Percentiles rank a stretch among this genome's conserved stretches.
Conservation (phyloP, 2,329 filamentous ascomycete genomes). For the Cytospora piceae region DNA sequence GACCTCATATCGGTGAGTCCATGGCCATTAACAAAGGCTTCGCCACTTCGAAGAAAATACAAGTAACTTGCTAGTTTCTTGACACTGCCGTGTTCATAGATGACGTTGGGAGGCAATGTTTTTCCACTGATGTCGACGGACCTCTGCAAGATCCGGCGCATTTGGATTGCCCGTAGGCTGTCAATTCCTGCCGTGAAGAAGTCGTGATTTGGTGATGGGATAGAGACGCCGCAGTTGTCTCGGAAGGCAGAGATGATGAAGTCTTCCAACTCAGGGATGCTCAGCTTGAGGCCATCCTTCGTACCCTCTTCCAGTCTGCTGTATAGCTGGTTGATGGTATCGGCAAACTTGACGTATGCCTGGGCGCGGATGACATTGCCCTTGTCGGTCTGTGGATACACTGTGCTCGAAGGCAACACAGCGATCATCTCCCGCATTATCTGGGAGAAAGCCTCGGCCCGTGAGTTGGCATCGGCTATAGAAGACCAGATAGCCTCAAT, state of each 20-base stretch:
- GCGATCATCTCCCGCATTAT: conserved; percentile 54
- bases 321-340: conserved; percentile 48
- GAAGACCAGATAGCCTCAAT: conserved; percentile 41
- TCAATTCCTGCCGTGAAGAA: conserved; percentile 52
- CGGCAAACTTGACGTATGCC: conserved; percentile 48
- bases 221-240: conserved; percentile 39
- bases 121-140: conserved; percentile 43
- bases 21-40: conserved; percentile 36
- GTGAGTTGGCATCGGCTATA: conserved; percentile 39
- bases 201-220: conserved; percentile 41
- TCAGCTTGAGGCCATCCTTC: conserved; percentile 30
- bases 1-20: conserved; percentile 44
- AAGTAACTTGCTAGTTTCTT: conserved; percentile 42
- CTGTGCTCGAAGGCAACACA: conserved; percentile 47
- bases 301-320: conserved; percentile 34
- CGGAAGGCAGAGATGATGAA: conserved; percentile 41
- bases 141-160: conserved; percentile 46
- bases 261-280: conserved; percentile 38
- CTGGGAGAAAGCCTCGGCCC: conserved; percentile 39
- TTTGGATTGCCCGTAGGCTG: conserved; percentile 50
- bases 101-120: conserved; percentile 42
- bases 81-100: conserved; percentile 48
- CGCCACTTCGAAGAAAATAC: conserved; percentile 36
- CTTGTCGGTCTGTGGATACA: conserved; percentile 56
- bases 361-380: conserved; percentile 53